These are phyloP conservation scores for Lasiosphaeria hispida DNA, from an alignment of 495 filamentous ascomycete species.

Conservation along the genomic window DNA sequence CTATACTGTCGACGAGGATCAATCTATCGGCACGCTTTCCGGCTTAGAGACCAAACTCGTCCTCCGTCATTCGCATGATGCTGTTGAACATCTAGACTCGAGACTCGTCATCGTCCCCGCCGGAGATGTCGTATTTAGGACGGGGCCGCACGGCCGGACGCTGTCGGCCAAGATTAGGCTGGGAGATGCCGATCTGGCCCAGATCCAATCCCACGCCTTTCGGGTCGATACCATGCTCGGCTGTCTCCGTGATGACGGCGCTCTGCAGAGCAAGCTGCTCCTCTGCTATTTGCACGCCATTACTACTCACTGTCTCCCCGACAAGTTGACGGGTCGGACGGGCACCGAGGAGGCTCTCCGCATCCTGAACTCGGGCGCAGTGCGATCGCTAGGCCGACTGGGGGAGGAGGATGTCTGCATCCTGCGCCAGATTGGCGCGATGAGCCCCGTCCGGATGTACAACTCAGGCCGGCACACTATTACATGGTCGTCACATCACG, in stretches of 20 bases:
- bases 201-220: no score
- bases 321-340: background rate
- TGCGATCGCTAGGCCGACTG: background rate
- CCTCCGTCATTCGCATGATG: background rate
- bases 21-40: background rate
- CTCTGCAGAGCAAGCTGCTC: background rate
- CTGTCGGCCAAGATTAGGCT: no score
- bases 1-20: background rate
- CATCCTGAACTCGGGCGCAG: background rate
- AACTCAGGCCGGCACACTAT: no score
- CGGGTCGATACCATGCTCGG: background rate
- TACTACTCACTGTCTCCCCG: background rate
- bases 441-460: no score
- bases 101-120: no score
- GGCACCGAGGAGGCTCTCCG: background rate
- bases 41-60: slow-evolving; percentile 1
- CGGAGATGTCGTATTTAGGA: no score
- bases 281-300: background rate
- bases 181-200: background rate
- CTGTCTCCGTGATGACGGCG: background rate
- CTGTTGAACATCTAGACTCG: no score
- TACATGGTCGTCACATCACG: no score
- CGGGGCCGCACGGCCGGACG: no score
- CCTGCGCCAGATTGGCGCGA: no score
- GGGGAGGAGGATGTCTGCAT: background rate